Evolutionary conservation across 257 asterid species (phyloP).

Genomic region (Coffea canephora): DNA sequence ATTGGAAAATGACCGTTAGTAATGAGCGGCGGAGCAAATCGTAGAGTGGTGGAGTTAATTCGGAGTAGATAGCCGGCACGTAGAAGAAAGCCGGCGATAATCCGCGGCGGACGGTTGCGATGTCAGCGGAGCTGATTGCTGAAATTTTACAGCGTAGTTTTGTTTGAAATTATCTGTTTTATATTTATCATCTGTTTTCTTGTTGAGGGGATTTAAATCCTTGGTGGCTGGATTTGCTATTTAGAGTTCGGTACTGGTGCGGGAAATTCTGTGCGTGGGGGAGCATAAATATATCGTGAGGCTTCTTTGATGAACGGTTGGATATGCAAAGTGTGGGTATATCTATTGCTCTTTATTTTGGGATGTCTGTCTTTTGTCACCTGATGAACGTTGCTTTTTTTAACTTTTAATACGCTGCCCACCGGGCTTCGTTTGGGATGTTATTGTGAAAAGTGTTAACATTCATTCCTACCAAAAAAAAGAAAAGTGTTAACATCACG

Average conservation of each 20-base stretch:
- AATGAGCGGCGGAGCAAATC: conserved; percentile 14
- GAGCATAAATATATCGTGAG: conserved; percentile 5
- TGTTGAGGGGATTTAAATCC: conserved; percentile 8
- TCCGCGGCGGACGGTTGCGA: conserved; percentile 50
- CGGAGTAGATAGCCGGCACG: conserved; percentile 11
- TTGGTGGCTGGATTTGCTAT: neutral
- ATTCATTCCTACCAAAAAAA: neutral
- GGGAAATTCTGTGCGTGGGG: neutral
- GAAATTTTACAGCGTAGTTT: neutral
- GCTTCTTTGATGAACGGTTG: neutral
- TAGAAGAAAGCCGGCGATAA: conserved; percentile 21
- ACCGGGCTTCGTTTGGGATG: too few relatives aligned
- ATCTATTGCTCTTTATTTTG: neutral
- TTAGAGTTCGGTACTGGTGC: neutral
- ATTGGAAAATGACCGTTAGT: conserved; percentile 8
- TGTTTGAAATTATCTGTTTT: neutral
- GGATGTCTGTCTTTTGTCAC: neutral
- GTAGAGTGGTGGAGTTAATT: conserved; percentile 3
- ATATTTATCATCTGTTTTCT: neutral
- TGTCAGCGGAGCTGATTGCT: conserved; percentile 23
- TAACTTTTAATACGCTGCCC: neutral
- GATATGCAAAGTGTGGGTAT: neutral
- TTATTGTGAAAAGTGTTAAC: neutral
- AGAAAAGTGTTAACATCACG: conserved; percentile 14
- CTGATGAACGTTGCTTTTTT: neutral